A percentile compares a stretch with the other conserved stretches of the same genome.
Evolutionary conservation across 306 rosid genomes (phyloP).

Genomic region (Citrullus colocynthis): DNA sequence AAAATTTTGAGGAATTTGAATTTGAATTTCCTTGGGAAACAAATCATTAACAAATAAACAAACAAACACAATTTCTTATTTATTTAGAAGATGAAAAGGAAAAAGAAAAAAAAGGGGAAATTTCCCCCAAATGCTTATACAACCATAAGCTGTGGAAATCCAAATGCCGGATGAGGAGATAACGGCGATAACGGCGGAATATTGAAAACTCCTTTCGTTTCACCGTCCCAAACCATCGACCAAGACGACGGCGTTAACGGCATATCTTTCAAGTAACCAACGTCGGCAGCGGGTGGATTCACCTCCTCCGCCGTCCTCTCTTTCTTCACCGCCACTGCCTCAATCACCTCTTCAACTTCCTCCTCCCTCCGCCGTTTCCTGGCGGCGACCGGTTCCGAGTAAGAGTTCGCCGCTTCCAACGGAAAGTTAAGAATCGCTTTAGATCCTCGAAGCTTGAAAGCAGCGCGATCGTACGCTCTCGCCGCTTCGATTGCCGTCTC

Average conservation of each 20-base stretch:
- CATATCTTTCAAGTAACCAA: constrained; percentile 15
- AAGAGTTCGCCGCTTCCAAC: constrained; percentile 19
- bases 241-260: constrained; percentile 83
- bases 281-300: background rate
- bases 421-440: constrained; percentile 66
- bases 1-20: background rate
- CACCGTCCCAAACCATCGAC: constrained; percentile 53
- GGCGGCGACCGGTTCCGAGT: background rate
- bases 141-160: constrained; percentile 51
- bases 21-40: background rate
- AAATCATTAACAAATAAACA: background rate
- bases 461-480: constrained; percentile 55
- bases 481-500: constrained; percentile 67
- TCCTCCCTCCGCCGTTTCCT: constrained; percentile 31
- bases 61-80: background rate
- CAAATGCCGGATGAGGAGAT: constrained; percentile 47
- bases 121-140: constrained; percentile 14
- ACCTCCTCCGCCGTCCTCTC: constrained; percentile 30
- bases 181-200: constrained; percentile 78
- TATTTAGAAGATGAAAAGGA: background rate
- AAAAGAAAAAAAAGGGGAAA: background rate
- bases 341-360: constrained; percentile 6
- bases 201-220: constrained; percentile 37
- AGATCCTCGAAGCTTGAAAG: constrained; percentile 49
- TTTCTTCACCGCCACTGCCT: constrained; percentile 28